Percentiles rank a stretch among this genome's conserved stretches.
These are phyloP conservation scores for Agrocybe chaxingu DNA, from an alignment of 768 basidiomycete genomes.

Conservation along the genomic window DNA sequence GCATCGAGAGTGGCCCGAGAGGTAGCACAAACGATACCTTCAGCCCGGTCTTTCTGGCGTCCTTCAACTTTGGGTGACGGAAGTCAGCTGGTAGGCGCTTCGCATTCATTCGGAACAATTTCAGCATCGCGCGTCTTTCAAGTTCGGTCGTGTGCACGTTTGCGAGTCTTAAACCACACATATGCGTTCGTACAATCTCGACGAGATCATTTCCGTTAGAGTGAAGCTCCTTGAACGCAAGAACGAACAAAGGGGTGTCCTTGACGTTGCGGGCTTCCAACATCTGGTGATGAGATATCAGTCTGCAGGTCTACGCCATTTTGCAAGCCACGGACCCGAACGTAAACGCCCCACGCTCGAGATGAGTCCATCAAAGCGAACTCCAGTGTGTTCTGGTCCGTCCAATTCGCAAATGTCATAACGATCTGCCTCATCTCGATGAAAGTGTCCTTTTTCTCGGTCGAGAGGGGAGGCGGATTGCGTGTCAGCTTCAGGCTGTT, in stretches of 20 bases:
- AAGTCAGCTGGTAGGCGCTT: constrained; percentile 26
- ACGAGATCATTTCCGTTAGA: background rate
- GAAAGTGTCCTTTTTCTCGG: constrained; percentile 25
- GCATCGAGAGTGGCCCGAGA: constrained; percentile 29
- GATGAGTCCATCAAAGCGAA: constrained; percentile 18
- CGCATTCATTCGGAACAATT: constrained; percentile 27
- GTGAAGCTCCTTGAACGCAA: constrained; percentile 24
- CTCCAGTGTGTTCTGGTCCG: constrained; percentile 11
- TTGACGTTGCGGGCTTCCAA: constrained; percentile 18
- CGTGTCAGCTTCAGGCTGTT: constrained; percentile 7
- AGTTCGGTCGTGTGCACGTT: constrained; percentile 18
- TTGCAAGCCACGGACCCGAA: constrained; percentile 14
- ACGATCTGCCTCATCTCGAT: constrained; percentile 24
- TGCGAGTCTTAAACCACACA: background rate
- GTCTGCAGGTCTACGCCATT: background rate
- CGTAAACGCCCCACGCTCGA: constrained; percentile 20
- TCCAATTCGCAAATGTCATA: constrained; percentile 14
- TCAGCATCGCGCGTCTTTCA: constrained; percentile 30
- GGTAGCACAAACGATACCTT: constrained; percentile 34
- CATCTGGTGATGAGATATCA: constrained; percentile 14
- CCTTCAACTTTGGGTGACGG: constrained; percentile 7
- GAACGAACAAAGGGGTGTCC: constrained; percentile 19
- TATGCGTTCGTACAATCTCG: no score
- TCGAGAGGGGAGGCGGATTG: constrained; percentile 6
- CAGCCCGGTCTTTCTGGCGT: constrained; percentile 9